phyloP scores from a whole-genome alignment of 2,329 filamentous ascomycete species.

The Rhynchosporium secalis region DNA sequence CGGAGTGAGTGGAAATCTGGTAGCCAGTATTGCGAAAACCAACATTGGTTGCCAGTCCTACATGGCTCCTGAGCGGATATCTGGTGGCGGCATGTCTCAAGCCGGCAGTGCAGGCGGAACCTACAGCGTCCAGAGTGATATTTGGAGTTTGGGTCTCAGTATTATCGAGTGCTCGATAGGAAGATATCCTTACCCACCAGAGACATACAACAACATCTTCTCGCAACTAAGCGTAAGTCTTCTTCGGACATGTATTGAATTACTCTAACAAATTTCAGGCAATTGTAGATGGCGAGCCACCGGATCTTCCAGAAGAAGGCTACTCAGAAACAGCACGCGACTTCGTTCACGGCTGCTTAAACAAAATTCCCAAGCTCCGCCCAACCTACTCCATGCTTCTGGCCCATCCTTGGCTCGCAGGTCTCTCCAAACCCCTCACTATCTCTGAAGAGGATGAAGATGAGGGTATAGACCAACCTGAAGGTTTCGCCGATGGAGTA shows the following conservation, averaged over 20 bases:
- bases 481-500: conserved; percentile 38
- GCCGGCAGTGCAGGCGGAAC: conserved; percentile 75
- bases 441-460: conserved; percentile 68
- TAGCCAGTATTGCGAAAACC: conserved; percentile 96
- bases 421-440: conserved; percentile 72
- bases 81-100: conserved; percentile 76
- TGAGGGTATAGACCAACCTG: conserved; percentile 38
- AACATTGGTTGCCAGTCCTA: conserved; percentile 99
- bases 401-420: conserved; percentile 82
- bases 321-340: conserved; percentile 80
- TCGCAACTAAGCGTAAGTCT: conserved; percentile 88
- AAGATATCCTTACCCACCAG: conserved; percentile 91
- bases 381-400: conserved; percentile 92
- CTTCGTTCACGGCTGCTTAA: conserved; percentile 86
- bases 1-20: conserved; percentile 92
- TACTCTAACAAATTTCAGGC: conserved; percentile 57
- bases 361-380: conserved; percentile 89
- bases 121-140: conserved; percentile 96
- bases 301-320: conserved; percentile 74
- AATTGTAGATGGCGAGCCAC: conserved; percentile 96
- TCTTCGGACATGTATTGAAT: too few relatives aligned
- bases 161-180: conserved; percentile 96
- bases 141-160: conserved; percentile 92
- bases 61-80: conserved; percentile 97
- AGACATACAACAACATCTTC: conserved; percentile 98